Evolutionary conservation across 306 rosid genomes (phyloP).

Genomic region (Mucuna pruriens): DNA sequence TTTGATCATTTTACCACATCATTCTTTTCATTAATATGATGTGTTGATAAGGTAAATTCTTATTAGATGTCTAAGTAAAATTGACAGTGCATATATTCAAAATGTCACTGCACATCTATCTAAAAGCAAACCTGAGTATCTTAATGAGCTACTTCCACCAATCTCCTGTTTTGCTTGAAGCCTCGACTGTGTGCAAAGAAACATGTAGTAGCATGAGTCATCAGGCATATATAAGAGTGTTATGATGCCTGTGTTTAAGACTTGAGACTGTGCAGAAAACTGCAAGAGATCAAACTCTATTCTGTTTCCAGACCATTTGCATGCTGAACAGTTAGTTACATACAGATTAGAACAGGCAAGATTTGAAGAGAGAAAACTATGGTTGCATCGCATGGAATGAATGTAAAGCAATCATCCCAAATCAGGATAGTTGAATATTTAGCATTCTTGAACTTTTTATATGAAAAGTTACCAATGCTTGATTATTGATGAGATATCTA

Average conservation of each 20-base stretch:
- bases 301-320: background rate
- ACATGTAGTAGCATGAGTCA: conserved; percentile 12
- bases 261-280: background rate
- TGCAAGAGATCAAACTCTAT: conserved; percentile 20
- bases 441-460: background rate
- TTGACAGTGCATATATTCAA: no score
- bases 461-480: background rate
- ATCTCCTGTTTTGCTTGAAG: conserved; percentile 94
- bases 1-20: no score
- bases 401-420: background rate
- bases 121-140: conserved; percentile 83
- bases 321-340: background rate
- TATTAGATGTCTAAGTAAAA: no score
- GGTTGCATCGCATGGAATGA: background rate
- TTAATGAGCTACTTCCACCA: conserved; percentile 69
- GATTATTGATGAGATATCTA: background rate
- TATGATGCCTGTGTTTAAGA: background rate
- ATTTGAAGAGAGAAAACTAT: conserved; percentile 8
- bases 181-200: conserved; percentile 71
- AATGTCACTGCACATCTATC: background rate
- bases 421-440: background rate
- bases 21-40: no score
- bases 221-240: background rate
- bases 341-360: background rate
- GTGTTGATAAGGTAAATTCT: no score